Conservation (phyloP, 257 asterid genomes). For the Przewalskia tangutica region DNA sequence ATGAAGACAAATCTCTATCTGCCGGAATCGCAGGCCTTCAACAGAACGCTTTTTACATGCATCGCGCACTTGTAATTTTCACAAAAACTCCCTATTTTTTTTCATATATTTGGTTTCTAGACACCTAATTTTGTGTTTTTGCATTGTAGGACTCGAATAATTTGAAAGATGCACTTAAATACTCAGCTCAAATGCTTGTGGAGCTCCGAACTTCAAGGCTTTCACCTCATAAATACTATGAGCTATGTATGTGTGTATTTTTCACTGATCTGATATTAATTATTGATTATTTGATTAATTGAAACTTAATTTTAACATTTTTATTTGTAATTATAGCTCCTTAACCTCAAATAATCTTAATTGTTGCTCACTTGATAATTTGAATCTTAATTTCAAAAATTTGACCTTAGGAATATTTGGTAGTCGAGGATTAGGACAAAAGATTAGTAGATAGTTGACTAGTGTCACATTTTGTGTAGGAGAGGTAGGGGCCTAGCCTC, state of each 20-base stretch:
- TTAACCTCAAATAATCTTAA: too few relatives aligned
- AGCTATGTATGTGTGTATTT: constrained; percentile 56
- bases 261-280: too few relatives aligned
- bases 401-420: too few relatives aligned
- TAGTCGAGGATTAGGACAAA: too few relatives aligned
- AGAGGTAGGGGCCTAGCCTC: too few relatives aligned
- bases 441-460: too few relatives aligned
- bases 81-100: background rate
- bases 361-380: too few relatives aligned
- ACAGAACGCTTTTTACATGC: constrained; percentile 96
- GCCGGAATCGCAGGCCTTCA: constrained; percentile 96
- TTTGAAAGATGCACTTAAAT: constrained; percentile 91
- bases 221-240: constrained; percentile 96
- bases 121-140: constrained; percentile 21
- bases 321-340: too few relatives aligned
- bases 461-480: too few relatives aligned
- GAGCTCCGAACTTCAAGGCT: constrained; percentile 98
- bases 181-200: constrained; percentile 96
- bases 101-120: background rate
- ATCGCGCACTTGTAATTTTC: constrained; percentile 80
- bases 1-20: constrained; percentile 93
- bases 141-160: constrained; percentile 66
- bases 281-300: too few relatives aligned
- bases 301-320: too few relatives aligned
- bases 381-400: too few relatives aligned